Conservation (phyloP, 257 asterid genomes). For the Solanum clarkiae region DNA sequence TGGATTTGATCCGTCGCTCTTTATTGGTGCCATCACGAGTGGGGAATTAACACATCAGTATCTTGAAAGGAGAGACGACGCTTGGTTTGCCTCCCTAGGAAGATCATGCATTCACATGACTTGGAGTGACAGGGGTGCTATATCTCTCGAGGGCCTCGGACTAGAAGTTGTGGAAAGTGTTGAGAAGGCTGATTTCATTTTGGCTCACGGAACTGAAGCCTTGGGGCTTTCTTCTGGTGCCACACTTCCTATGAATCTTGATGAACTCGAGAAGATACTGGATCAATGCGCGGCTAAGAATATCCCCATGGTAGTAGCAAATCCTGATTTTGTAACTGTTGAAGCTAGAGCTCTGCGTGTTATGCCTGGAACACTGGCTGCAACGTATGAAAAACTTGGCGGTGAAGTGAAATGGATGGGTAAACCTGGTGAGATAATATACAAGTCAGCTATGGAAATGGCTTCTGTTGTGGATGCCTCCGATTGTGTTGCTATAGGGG, state of each 20-base stretch:
- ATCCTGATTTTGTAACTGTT: conserved; percentile 97
- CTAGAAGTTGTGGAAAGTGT: conserved; percentile 71
- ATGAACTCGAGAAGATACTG: conserved; percentile 65
- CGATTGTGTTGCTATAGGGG: conserved; percentile 85
- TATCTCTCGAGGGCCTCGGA: conserved; percentile 93
- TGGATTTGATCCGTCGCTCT: conserved; percentile 80
- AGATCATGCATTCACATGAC: conserved; percentile 87
- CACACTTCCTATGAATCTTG: conserved; percentile 48
- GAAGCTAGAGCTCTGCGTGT: conserved; percentile 82
- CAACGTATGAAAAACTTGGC: conserved; percentile 79
- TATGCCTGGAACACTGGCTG: conserved; percentile 94
- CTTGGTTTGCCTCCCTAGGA: conserved; percentile 84
- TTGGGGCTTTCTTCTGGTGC: conserved; percentile 77
- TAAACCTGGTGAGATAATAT: conserved; percentile 90
- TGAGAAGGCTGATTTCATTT: conserved; percentile 68
- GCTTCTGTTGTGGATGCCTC: conserved; percentile 50
- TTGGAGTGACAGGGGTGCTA: conserved; percentile 88
- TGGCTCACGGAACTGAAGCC: conserved; percentile 98
- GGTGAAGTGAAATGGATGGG: conserved; percentile 99
- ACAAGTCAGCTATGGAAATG: conserved; percentile 69
- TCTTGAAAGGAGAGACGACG: conserved; percentile 78
- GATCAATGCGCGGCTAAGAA: conserved; percentile 64
- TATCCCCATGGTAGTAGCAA: conserved; percentile 94
- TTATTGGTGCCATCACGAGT: conserved; percentile 83
- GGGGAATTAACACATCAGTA: conserved; percentile 86